phyloP scores from a whole-genome alignment of 2,329 filamentous ascomycete genomes.

The Zymoseptoria tritici region DNA sequence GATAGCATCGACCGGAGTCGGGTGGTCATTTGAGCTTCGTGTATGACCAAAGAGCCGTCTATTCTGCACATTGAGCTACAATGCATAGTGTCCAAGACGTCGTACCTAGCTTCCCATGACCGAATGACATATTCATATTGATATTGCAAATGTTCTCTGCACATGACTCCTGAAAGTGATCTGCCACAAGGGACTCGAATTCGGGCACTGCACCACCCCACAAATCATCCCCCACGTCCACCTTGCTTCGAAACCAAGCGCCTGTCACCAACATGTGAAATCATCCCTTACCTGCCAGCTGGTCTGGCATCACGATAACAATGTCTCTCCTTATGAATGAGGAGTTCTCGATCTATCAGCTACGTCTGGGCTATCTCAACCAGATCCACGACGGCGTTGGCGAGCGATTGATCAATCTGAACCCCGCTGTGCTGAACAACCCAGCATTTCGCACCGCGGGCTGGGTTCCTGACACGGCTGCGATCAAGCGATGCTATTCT shows the following conservation, averaged over 20 bases:
- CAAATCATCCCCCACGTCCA: background rate
- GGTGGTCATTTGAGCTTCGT: no score
- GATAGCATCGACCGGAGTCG: no score
- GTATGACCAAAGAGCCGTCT: no score
- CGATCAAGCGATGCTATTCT: constrained; percentile 76
- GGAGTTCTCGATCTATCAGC: constrained; percentile 68
- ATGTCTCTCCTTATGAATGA: constrained; percentile 35
- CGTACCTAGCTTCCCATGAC: no score
- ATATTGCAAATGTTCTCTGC: background rate
- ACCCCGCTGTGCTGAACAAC: constrained; percentile 71
- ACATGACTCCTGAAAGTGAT: background rate
- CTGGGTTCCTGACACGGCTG: constrained; percentile 65
- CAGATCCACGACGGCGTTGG: constrained; percentile 77
- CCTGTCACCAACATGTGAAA: background rate
- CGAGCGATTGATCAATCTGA: constrained; percentile 74
- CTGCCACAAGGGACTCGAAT: background rate
- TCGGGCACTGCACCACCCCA: background rate
- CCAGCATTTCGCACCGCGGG: constrained; percentile 75
- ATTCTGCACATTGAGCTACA: no score
- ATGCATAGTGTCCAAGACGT: no score
- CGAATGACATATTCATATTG: background rate
- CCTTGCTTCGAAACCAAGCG: background rate
- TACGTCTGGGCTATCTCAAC: constrained; percentile 71
- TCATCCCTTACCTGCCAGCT: constrained; percentile 9
- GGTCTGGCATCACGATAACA: constrained; percentile 14